phyloP scores from a whole-genome alignment of 2,329 filamentous ascomycete species.

The Fusarium pseudoanthophilum region DNA sequence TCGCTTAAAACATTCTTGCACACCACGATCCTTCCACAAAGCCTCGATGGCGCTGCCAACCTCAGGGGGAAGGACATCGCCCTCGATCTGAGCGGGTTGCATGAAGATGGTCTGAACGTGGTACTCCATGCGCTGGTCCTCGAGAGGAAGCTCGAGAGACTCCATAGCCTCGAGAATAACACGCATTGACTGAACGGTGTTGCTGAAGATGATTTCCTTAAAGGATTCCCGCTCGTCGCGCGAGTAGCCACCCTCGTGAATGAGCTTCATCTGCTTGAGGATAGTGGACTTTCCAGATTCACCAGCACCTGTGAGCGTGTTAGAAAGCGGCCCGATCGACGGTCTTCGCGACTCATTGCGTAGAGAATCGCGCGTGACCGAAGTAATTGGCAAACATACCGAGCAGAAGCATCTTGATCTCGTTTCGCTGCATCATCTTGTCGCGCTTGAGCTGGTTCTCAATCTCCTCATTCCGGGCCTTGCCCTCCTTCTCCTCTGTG shows the following conservation, averaged over 20 bases:
- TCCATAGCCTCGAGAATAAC: conserved; percentile 77
- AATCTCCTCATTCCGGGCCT: conserved; percentile 99
- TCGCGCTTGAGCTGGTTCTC: conserved; percentile 99
- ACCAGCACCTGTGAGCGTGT: conserved; percentile 78
- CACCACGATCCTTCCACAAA: conserved; percentile 91
- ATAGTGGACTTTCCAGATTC: conserved; percentile 95
- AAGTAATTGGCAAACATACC: conserved; percentile 64
- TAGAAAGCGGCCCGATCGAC: conserved; percentile 34
- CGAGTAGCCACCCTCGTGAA: conserved; percentile 98
- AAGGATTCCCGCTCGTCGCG: conserved; percentile 81
- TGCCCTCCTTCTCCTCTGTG: conserved; percentile 99
- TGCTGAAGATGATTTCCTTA: conserved; percentile 78
- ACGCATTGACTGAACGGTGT: conserved; percentile 76
- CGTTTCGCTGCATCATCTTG: conserved; percentile 98
- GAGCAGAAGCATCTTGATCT: conserved; percentile 99
- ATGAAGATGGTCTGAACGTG: conserved; percentile 99
- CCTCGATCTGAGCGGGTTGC: conserved; percentile 96
- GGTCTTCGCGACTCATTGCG: not conserved
- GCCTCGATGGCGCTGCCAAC: conserved; percentile 93
- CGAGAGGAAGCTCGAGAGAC: conserved; percentile 80
- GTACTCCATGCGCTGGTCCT: conserved; percentile 93
- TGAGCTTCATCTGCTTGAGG: conserved; percentile 99
- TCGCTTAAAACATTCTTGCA: conserved; percentile 94
- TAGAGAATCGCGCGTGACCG: not conserved
- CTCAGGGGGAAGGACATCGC: conserved; percentile 92